Base-by-base conservation (phyloP, 352 stramenopile species). In the Heterotrichella gracilis region DNA sequence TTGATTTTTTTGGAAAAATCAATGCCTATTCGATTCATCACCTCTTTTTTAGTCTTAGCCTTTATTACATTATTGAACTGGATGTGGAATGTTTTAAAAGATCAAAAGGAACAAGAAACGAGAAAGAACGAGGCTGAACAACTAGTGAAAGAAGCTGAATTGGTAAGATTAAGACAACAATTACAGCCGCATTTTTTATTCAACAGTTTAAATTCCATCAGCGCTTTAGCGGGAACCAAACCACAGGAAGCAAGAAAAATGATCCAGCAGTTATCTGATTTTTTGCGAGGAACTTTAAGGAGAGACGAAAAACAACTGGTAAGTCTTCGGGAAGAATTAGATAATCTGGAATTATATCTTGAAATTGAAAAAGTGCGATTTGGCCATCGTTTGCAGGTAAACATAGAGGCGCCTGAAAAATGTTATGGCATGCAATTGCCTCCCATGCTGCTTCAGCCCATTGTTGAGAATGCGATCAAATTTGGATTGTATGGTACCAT, bases 101-200 rank as follows among this genome's bases (percentile, higher is more conserved):
- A 53, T 17, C 32, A 53, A n/a, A 53, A 53, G n/a, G 32, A 9
- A 53, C 9, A n/a, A 9, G 32, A 53, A 53, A 53, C 9, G n/a
- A 53, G 32, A 53, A 53, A n/a, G 9, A 53, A 53, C n/a, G 32
- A 53, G n/a, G 32, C 32, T n/a, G 32, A 53, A 53, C 32, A 53
- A 53, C 32, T 53, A n/a, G 32, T 53, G n/a, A 53, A 53, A 53
- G 32, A 53, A 9, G 32, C 32, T 53, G 32, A 53, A 53, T n/a
- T 53, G 9, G 32, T n/a, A 17, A 17, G 9, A 17, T 53, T 53
- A n/a, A 9, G 32, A 17, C 32, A 53, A n/a, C 32, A 53, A 53
- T n/a, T 53, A n/a, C 32, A 53, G n/a, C 32, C 32, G 9, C 32
- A 53, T 53, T 53, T 53, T 53, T 53, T 53, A 53, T 53, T 53